These are phyloP conservation scores for Sugiyamaella smithiae DNA, from an alignment of 805 yeast species.

Conservation along the genomic window DNA sequence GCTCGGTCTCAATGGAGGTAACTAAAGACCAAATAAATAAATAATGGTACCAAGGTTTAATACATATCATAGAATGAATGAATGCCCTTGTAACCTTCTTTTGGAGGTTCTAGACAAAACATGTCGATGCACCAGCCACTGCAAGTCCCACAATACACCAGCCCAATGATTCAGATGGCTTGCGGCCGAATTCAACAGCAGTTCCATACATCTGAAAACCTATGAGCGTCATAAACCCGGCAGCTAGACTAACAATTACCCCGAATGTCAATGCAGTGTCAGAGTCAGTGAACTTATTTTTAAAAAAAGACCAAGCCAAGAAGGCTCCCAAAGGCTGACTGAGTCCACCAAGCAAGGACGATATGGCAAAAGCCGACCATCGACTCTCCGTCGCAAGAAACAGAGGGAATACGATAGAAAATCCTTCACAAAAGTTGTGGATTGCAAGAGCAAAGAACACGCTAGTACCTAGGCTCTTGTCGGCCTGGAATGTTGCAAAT, in stretches of 20 bases:
- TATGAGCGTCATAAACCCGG: constrained; percentile 81
- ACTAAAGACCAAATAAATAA: not conserved
- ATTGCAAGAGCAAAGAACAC: constrained; percentile 82
- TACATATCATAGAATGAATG: not conserved
- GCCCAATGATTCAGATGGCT: constrained; percentile 52
- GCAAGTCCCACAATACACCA: constrained; percentile 63
- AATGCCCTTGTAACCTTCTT: not conserved
- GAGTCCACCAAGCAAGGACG: constrained; percentile 71
- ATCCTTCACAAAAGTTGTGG: constrained; percentile 93
- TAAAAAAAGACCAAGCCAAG: constrained; percentile 55
- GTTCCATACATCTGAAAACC: constrained; percentile 84
- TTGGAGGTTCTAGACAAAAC: not conserved
- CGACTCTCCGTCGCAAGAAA: constrained; percentile 70
- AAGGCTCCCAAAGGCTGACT: constrained; percentile 91
- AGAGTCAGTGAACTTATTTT: constrained; percentile 35
- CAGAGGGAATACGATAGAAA: constrained; percentile 87
- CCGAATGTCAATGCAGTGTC: constrained; percentile 51
- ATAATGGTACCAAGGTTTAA: not conserved
- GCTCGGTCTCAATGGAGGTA: constrained; percentile 35
- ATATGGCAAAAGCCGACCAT: constrained; percentile 57
- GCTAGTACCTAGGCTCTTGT: constrained; percentile 67
- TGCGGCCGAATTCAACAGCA: constrained; percentile 75
- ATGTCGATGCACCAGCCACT: constrained; percentile 47
- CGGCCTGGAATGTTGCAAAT: constrained; percentile 68
- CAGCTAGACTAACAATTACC: constrained; percentile 62